A percentile compares a stretch with the other conserved stretches of the same genome.
phyloP scores from a whole-genome alignment of 768 basidiomycete genomes.

The Cystobasidium onofrii region DNA sequence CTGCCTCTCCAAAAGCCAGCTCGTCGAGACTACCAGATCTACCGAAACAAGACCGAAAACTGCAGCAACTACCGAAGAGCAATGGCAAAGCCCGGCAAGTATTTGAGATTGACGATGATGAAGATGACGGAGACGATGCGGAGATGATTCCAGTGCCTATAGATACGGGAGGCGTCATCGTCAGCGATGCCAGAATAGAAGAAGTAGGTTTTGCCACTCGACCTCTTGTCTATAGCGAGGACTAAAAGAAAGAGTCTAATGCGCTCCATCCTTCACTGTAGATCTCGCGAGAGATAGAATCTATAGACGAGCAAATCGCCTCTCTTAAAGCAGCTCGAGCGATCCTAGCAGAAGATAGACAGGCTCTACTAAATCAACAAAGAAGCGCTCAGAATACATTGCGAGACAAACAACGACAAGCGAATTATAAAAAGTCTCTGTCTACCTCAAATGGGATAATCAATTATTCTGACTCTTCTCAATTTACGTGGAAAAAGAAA shows the following conservation, averaged over 20 bases:
- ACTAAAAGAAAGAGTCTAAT: neutral
- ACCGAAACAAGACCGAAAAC: neutral
- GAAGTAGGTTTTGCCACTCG: neutral
- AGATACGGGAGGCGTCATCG: neutral
- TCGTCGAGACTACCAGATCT: neutral
- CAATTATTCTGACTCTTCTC: slow-evolving; percentile 8
- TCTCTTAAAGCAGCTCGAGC: neutral
- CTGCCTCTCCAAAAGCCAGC: neutral
- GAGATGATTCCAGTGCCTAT: slow-evolving; percentile 5
- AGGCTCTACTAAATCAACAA: neutral
- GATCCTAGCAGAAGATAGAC: neutral
- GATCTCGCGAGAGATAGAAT: neutral
- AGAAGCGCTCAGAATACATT: neutral
- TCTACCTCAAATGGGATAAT: neutral
- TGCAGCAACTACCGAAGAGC: neutral
- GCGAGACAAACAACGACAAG: neutral
- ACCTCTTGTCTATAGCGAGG: neutral
- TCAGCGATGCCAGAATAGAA: neutral
- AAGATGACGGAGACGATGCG: neutral
- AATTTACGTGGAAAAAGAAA: slow-evolving; percentile 10
- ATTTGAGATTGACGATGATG: neutral
- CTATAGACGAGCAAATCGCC: slow-evolving; percentile 17
- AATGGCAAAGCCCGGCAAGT: neutral
- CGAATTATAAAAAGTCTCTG: neutral
- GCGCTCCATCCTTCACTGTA: neutral